Base-by-base conservation (phyloP, 1,139 yeast species). In the Oligophagozyma castellii region DNA sequence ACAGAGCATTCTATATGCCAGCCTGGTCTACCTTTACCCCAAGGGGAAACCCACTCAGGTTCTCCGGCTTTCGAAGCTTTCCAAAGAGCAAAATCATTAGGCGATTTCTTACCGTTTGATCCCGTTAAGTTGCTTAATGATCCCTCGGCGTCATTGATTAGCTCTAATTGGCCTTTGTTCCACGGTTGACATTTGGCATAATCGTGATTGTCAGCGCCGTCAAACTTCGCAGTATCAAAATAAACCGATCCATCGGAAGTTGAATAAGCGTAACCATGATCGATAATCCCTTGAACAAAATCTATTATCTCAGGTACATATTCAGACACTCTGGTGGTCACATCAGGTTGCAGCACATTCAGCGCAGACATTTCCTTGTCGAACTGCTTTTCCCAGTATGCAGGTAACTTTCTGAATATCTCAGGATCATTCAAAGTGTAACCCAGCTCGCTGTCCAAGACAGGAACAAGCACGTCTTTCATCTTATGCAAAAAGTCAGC, bases 1-100 rank as follows among this genome's bases (percentile, higher is more conserved):
- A 89, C 98, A 5, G 96, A 84, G 65, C 99, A 89, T 58, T 89
- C 99, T 55, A 89, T 89, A 53, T 89, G 99, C 99, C 99, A 89
- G 2, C 99, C 99, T 3, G 99, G 99, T 54, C 99, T 77, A 28
- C 98, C 99, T 35, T 66, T 64, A 20, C 98, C 98, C 96, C 96
- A 89, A 23, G 92, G 86, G 2, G 95, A 81, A 3, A 66, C 67
- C 96, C 98, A 89, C 26, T 73, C 69, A 12, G 99, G 99, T 59
- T 89, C 99, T 44, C 99, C 99, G 1, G 93, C 89, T 52, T 89
- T 89, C 11, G 94, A 79, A 2, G 89, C 74, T 54, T 89, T 89
- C 99, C 99, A 89, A 24, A 89, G 64, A 1, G 98, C 98, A 58
- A 89, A 89, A 56, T 89, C 99, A 18, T 83, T 79, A 4, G 78